phyloP scores from a whole-genome alignment of 441 rosid genomes.

The Erodium moschatum region DNA sequence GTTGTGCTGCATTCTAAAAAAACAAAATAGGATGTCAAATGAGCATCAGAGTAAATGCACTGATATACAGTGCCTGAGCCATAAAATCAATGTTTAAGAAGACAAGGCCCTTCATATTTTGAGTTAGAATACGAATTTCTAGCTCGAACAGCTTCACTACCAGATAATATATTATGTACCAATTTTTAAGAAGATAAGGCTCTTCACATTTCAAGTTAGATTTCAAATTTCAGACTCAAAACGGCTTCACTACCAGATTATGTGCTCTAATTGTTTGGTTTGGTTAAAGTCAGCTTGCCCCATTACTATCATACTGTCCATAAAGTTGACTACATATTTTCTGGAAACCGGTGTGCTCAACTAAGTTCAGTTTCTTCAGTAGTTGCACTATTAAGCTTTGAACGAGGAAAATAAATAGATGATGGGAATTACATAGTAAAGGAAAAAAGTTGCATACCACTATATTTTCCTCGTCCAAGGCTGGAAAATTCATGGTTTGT shows the following conservation, averaged over 20 bases:
- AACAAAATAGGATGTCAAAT: neutral
- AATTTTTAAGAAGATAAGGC: no score
- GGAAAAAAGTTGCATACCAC: constrained; percentile 37
- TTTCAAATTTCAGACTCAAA: no score
- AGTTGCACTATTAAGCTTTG: neutral
- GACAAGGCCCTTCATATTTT: neutral
- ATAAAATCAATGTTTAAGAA: neutral
- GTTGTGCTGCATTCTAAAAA: constrained; percentile 73
- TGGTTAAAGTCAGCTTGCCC: neutral
- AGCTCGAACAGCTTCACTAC: neutral
- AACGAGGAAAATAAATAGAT: no score
- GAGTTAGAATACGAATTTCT: neutral
- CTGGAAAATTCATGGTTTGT: constrained; percentile 54
- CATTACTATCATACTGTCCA: neutral
- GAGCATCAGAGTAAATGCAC: neutral
- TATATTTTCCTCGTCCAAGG: constrained; percentile 56
- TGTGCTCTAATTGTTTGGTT: neutral
- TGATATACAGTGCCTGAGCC: neutral
- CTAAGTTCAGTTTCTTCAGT: neutral
- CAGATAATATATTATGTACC: no score
- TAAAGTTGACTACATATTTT: neutral
- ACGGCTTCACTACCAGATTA: neutral
- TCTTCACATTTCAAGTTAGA: no score
- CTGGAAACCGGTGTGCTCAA: neutral
- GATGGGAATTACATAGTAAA: no score